A percentile compares a stretch with the other conserved stretches of the same genome.
phyloP scores from a whole-genome alignment of 2,329 filamentous ascomycete genomes.

The Tolypocladium cylindrosporum region DNA sequence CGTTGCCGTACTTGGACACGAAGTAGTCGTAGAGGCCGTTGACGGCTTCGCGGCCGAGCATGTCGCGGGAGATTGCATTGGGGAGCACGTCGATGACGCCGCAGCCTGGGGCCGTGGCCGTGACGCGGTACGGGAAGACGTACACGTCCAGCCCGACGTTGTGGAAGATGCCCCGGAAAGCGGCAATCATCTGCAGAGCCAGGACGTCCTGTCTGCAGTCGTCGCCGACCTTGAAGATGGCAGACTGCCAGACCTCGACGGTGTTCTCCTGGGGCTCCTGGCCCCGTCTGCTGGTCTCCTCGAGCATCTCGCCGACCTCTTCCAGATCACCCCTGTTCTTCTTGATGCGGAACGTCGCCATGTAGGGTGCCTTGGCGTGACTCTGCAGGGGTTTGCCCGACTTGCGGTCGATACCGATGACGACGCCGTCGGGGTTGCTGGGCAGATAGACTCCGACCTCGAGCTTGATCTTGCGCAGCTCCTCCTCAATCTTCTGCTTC shows the following conservation, averaged over 20 bases:
- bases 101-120: slow-evolving; percentile 91
- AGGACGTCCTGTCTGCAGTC: slow-evolving; percentile 96
- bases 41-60: slow-evolving; percentile 95
- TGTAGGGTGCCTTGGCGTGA: slow-evolving; percentile 96
- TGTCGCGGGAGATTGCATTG: slow-evolving; percentile 96
- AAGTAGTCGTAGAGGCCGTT: slow-evolving; percentile 99
- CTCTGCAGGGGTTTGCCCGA: slow-evolving; percentile 95
- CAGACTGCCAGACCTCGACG: slow-evolving; percentile 96
- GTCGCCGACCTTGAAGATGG: slow-evolving; percentile 99
- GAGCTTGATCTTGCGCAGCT: slow-evolving; percentile 92
- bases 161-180: slow-evolving; percentile 95
- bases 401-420: slow-evolving; percentile 96
- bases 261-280: slow-evolving; percentile 36
- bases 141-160: slow-evolving; percentile 90
- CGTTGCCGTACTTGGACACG: slow-evolving; percentile 90
- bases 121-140: slow-evolving; percentile 95
- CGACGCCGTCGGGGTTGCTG: slow-evolving; percentile 91
- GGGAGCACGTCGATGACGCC: slow-evolving; percentile 97
- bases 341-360: slow-evolving; percentile 96
- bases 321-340: slow-evolving; percentile 55
- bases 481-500: slow-evolving; percentile 98
- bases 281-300: slow-evolving; percentile 32
- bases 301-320: slow-evolving; percentile 40
- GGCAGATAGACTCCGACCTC: slow-evolving; percentile 96
- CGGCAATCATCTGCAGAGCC: slow-evolving; percentile 93